Conservation (phyloP, 805 yeast species). For the Wickerhamiella australiensis region DNA sequence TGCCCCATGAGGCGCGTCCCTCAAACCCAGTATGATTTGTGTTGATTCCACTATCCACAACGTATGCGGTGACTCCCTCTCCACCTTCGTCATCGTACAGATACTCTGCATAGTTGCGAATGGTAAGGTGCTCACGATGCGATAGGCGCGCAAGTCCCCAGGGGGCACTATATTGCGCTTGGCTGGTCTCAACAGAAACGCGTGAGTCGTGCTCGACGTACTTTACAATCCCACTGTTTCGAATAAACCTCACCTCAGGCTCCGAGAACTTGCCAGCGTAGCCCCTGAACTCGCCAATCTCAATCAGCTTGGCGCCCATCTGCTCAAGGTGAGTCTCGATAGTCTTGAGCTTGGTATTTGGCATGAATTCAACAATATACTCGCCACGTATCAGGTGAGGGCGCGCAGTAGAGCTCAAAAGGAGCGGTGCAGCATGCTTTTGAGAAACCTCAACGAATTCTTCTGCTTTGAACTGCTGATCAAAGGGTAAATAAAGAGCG, state of each 20-base stretch:
- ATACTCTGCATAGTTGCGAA: not conserved
- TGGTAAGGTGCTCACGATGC: not conserved
- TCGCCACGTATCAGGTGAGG: not conserved
- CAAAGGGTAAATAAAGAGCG: not conserved
- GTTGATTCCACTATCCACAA: not conserved
- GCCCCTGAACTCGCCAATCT: not conserved
- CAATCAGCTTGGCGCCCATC: not conserved
- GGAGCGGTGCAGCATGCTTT: not conserved
- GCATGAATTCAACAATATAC: not conserved
- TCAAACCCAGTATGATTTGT: not conserved
- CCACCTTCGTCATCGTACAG: slow-evolving; percentile 2
- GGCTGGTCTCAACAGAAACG: not conserved
- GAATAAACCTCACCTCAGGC: not conserved
- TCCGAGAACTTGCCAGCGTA: not conserved
- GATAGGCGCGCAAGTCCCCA: not conserved
- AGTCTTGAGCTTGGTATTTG: not conserved
- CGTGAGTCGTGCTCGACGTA: not conserved
- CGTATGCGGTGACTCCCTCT: slow-evolving; percentile 1
- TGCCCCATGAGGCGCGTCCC: not conserved
- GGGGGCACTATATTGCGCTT: not conserved
- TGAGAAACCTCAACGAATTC: not conserved
- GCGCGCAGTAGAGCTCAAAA: not conserved
- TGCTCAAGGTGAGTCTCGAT: not conserved
- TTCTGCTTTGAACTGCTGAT: not conserved
- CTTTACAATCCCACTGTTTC: not conserved